Conservation (phyloP, 2,329 filamentous ascomycete genomes). For the Didymella keratinophila region DNA sequence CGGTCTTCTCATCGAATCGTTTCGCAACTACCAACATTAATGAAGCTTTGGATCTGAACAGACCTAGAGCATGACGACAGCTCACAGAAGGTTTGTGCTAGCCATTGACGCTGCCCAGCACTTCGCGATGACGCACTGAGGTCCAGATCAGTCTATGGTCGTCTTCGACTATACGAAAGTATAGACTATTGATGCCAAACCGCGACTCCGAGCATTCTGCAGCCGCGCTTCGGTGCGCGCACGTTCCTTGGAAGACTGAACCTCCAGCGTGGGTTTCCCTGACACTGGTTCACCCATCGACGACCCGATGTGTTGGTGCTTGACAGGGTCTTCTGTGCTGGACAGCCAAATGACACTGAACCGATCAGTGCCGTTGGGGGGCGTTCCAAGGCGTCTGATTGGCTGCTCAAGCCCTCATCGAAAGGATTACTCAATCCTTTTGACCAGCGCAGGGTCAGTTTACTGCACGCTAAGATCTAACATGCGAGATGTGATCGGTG, state of each 20-base stretch:
- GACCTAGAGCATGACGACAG: constrained; percentile 4
- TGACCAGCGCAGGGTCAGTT: background rate
- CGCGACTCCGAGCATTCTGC: background rate
- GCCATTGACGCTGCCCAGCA: constrained; percentile 2
- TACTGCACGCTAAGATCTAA: constrained; percentile 17
- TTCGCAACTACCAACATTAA: background rate
- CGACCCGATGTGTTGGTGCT: constrained; percentile 8
- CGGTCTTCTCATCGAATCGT: background rate
- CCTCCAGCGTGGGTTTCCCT: background rate
- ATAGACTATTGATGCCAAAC: constrained; percentile 3
- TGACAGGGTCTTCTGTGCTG: constrained; percentile 2
- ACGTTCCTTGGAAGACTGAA: constrained; percentile 4
- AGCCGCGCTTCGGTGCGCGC: constrained; percentile 1
- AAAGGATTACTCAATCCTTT: constrained; percentile 2
- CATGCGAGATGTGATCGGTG: constrained; percentile 18
- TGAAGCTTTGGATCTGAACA: constrained; percentile 1
- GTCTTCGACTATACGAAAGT: background rate
- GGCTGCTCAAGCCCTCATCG: background rate
- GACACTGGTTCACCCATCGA: background rate
- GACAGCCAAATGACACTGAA: background rate
- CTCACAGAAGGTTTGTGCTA: constrained; percentile 2
- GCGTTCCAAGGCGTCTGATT: background rate
- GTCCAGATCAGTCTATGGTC: constrained; percentile 7
- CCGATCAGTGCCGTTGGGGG: constrained; percentile 2
- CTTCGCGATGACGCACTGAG: constrained; percentile 3